Conservation (phyloP, 1,139 yeast genomes). For the Diutina catenulata region DNA sequence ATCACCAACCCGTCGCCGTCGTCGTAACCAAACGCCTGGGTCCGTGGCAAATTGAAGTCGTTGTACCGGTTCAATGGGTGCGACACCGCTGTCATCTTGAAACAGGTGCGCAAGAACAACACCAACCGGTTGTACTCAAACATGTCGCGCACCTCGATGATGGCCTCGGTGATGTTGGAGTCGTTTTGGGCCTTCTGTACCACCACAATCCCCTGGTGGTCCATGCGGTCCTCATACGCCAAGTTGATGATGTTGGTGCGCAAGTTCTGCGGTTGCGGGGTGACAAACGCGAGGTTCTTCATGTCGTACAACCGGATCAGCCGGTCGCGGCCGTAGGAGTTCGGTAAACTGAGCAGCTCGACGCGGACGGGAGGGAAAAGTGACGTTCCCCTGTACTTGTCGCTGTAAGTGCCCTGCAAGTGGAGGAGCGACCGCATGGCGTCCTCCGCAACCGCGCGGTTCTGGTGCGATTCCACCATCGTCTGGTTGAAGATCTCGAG, state of each 20-base stretch:
- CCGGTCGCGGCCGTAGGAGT: background rate
- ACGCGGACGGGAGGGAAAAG: conserved; percentile 2
- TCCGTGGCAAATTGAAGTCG: background rate
- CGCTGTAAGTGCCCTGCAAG: conserved; percentile 4
- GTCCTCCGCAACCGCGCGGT: conserved; percentile 6
- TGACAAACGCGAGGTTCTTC: background rate
- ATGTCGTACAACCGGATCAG: conserved; percentile 4
- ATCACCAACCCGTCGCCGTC: background rate
- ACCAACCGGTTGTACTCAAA: conserved; percentile 6
- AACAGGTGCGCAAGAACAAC: conserved; percentile 4
- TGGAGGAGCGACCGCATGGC: conserved; percentile 6
- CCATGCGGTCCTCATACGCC: conserved; percentile 3
- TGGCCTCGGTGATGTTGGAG: background rate
- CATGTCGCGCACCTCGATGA: conserved; percentile 3
- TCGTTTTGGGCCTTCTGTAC: background rate
- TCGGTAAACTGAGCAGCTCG: background rate
- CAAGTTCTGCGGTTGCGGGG: background rate
- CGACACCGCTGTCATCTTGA: conserved; percentile 4
- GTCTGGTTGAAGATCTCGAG: conserved; percentile 7
- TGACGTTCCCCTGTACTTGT: background rate
- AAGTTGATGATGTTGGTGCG: background rate
- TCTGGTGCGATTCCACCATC: conserved; percentile 6
- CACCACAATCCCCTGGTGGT: background rate
- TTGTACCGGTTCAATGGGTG: conserved; percentile 1
- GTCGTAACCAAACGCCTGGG: conserved; percentile 4